These are phyloP conservation scores for Crithidia thermophila DNA, from an alignment of 208 protist species.

Conservation along the genomic window DNA sequence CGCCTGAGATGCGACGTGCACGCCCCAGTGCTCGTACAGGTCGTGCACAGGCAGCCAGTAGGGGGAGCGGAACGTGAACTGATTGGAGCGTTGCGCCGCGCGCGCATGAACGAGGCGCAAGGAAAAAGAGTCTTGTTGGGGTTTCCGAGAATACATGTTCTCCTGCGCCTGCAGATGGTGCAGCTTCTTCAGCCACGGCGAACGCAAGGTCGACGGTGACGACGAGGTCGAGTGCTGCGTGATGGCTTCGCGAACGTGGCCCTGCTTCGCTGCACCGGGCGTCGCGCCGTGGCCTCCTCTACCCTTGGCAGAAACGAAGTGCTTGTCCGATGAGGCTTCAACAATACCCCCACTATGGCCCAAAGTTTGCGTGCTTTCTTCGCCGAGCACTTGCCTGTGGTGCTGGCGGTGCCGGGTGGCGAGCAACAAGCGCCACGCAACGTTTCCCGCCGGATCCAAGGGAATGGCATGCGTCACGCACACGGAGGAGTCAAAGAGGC, in stretches of 20 bases:
- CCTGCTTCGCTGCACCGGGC: too few relatives aligned
- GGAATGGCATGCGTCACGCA: conserved; percentile 40
- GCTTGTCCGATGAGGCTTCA: too few relatives aligned
- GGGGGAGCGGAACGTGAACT: conserved; percentile 44
- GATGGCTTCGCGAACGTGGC: too few relatives aligned
- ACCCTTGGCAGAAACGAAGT: too few relatives aligned
- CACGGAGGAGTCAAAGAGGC: conserved; percentile 46
- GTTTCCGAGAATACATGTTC: too few relatives aligned
- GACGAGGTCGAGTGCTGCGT: too few relatives aligned
- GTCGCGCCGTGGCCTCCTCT: too few relatives aligned
- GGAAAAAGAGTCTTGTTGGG: too few relatives aligned
- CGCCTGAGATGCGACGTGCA: conserved; percentile 21
- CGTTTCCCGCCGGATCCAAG: conserved; percentile 39
- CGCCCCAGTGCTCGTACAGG: conserved; percentile 44
- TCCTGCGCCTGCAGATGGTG: not conserved
- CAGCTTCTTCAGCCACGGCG: conserved; percentile 27
- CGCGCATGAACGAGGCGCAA: not conserved
- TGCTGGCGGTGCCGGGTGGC: conserved; percentile 17
- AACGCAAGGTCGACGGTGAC: too few relatives aligned
- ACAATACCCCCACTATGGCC: too few relatives aligned
- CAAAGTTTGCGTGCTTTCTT: too few relatives aligned
- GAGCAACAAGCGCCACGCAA: conserved; percentile 12
- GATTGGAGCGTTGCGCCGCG: not conserved
- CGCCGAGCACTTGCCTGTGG: too few relatives aligned
- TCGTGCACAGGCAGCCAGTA: conserved; percentile 46